These are phyloP conservation scores for Lentinus brumalis DNA, from an alignment of 768 basidiomycete genomes.

Conservation along the genomic window DNA sequence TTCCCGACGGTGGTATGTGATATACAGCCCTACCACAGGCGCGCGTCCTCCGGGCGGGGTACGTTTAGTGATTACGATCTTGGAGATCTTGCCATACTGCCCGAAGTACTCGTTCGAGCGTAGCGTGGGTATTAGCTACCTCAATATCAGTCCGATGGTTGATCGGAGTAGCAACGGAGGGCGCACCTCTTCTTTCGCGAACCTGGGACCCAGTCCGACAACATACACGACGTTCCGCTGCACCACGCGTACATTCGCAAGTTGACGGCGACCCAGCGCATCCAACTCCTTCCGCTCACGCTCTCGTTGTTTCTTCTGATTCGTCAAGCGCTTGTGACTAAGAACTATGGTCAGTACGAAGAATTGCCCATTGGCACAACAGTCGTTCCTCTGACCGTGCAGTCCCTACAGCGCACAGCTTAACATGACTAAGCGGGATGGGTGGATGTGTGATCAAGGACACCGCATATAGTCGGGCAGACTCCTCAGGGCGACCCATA, in stretches of 20 bases:
- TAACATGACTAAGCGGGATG: not conserved
- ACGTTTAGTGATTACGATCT: slow-evolving; percentile 91
- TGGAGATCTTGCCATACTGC: slow-evolving; percentile 97
- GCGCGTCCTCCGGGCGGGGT: slow-evolving; percentile 70
- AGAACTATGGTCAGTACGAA: slow-evolving; percentile 6
- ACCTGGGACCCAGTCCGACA: slow-evolving; percentile 90
- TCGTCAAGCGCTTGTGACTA: slow-evolving; percentile 92
- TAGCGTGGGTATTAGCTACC: slow-evolving; percentile 83
- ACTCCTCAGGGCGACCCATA: not conserved
- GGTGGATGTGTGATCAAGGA: not conserved
- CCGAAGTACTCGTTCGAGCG: slow-evolving; percentile 97
- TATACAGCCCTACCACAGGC: slow-evolving; percentile 90
- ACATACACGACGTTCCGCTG: slow-evolving; percentile 97
- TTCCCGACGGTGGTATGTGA: slow-evolving; percentile 92
- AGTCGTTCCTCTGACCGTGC: not conserved
- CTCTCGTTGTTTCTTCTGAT: slow-evolving; percentile 93
- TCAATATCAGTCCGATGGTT: slow-evolving; percentile 11
- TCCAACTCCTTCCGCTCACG: slow-evolving; percentile 96
- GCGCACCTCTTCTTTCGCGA: slow-evolving; percentile 94
- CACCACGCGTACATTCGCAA: slow-evolving; percentile 94
- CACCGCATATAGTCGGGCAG: not conserved
- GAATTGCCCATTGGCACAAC: not conserved
- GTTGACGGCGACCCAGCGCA: slow-evolving; percentile 75
- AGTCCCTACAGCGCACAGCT: no score
- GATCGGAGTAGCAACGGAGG: not conserved